phyloP scores from a whole-genome alignment of 768 basidiomycete genomes.

The Russula compacta region DNA sequence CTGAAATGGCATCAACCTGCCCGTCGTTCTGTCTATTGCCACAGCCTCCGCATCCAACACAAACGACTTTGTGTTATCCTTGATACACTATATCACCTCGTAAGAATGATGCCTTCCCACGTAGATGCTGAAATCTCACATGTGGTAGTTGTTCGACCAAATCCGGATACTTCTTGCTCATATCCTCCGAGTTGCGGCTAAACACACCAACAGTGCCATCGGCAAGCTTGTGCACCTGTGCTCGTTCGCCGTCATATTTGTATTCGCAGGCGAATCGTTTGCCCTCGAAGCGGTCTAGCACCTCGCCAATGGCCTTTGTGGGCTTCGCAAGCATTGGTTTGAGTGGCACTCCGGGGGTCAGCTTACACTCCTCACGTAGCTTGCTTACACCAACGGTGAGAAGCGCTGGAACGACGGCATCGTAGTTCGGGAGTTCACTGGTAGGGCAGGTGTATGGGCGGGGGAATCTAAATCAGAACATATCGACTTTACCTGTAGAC shows the following conservation, averaged over 20 bases:
- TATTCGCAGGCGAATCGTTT: conserved; percentile 98
- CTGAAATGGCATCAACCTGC: conserved; percentile 94
- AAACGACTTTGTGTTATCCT: conserved; percentile 74
- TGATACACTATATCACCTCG: conserved; percentile 57
- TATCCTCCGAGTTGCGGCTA: conserved; percentile 96
- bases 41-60: conserved; percentile 97
- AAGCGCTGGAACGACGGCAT: conserved; percentile 84
- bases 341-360: conserved; percentile 91
- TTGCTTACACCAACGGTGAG: conserved; percentile 67
- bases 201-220: conserved; percentile 86
- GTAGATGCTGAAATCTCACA: conserved; percentile 33
- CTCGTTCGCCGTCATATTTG: conserved; percentile 98
- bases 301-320: conserved; percentile 96
- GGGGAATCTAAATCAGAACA: neutral
- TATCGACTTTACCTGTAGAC: conserved; percentile 70
- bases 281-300: conserved; percentile 91
- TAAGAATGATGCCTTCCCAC: neutral
- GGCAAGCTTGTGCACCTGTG: conserved; percentile 81
- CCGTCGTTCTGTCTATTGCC: conserved; percentile 78
- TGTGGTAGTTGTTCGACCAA: conserved; percentile 87
- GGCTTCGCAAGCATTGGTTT: conserved; percentile 99
- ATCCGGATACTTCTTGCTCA: conserved; percentile 99
- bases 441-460: neutral
- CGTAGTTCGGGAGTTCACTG: conserved; percentile 93
- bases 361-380: conserved; percentile 67